Evolutionary conservation across 1,139 yeast genomes (phyloP).

Genomic region (Sugiyamaella grinbergsii): DNA sequence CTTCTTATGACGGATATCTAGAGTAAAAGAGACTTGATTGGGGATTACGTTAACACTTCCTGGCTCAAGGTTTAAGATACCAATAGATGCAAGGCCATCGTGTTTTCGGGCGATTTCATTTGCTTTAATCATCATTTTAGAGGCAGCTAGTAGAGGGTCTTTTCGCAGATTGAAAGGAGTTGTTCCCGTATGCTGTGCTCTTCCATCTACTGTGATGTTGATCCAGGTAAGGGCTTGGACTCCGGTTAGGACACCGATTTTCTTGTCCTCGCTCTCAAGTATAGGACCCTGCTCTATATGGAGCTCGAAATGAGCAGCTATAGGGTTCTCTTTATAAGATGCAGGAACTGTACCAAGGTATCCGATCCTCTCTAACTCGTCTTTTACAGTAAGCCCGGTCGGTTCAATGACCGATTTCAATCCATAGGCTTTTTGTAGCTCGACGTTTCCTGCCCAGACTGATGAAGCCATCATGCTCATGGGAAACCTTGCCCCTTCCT

Average conservation of each 20-base stretch:
- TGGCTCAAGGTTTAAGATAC: conserved; percentile 58
- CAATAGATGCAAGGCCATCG: conserved; percentile 61
- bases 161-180: conserved; percentile 64
- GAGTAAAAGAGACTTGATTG: conserved; percentile 58
- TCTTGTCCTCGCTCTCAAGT: conserved; percentile 56
- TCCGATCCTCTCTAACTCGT: conserved; percentile 63
- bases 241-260: conserved; percentile 66
- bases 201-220: conserved; percentile 56
- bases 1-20: conserved; percentile 51
- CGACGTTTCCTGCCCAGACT: conserved; percentile 61
- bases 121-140: conserved; percentile 57
- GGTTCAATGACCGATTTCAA: conserved; percentile 56
- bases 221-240: conserved; percentile 71
- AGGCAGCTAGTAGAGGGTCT: conserved; percentile 62
- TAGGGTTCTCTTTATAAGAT: conserved; percentile 53
- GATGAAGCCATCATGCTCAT: conserved; percentile 63
- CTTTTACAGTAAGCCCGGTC: conserved; percentile 48
- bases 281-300: conserved; percentile 80
- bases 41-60: conserved; percentile 71
- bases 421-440: conserved; percentile 52
- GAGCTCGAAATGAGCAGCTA: conserved; percentile 69
- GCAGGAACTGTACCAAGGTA: conserved; percentile 57
- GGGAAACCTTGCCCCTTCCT: conserved; percentile 78
- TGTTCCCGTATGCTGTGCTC: conserved; percentile 73
- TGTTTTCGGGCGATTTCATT: conserved; percentile 56